A percentile compares a stretch with the other conserved stretches of the same genome.
phyloP scores from a whole-genome alignment of 2,329 filamentous ascomycete genomes.

The Neopestalotiopsis sp. region DNA sequence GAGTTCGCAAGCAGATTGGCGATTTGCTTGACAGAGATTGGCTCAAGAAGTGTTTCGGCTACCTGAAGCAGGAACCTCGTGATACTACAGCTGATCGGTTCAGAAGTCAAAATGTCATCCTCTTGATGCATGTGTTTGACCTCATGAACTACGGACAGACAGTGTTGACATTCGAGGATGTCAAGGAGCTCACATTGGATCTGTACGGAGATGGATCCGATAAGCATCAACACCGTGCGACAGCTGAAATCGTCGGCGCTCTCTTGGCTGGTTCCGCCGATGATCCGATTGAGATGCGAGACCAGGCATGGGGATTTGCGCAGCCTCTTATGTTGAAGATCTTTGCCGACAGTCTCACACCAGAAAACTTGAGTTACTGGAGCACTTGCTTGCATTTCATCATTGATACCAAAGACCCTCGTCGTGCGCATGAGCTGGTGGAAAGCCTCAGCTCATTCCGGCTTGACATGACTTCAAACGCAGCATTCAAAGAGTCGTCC shows the following conservation, averaged over 20 bases:
- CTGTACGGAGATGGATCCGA: slow-evolving; percentile 93
- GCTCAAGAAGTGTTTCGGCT: slow-evolving; percentile 88
- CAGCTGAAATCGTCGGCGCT: slow-evolving; percentile 89
- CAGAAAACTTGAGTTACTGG: slow-evolving; percentile 95
- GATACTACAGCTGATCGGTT: slow-evolving; percentile 85
- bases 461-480: slow-evolving; percentile 92
- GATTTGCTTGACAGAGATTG: slow-evolving; percentile 80
- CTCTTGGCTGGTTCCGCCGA: slow-evolving; percentile 83
- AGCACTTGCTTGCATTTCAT: slow-evolving; percentile 90
- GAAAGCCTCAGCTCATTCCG: slow-evolving; percentile 84
- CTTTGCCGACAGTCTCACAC: slow-evolving; percentile 89
- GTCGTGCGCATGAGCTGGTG: slow-evolving; percentile 84
- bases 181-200: slow-evolving; percentile 78
- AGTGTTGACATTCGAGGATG: slow-evolving; percentile 80
- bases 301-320: slow-evolving; percentile 84
- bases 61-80: slow-evolving; percentile 93
- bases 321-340: slow-evolving; percentile 87
- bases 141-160: slow-evolving; percentile 84
- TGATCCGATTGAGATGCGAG: slow-evolving; percentile 73
- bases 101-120: slow-evolving; percentile 83
- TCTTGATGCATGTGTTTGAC: slow-evolving; percentile 89
- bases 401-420: slow-evolving; percentile 86
- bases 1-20: slow-evolving; percentile 80
- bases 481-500: slow-evolving; percentile 97
- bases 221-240: slow-evolving; percentile 96